Evolutionary conservation across 2,329 filamentous ascomycete species (phyloP), one percentile per base, ranked within the genome.

Genomic region (Exophiala phaeomuriformis): DNA sequence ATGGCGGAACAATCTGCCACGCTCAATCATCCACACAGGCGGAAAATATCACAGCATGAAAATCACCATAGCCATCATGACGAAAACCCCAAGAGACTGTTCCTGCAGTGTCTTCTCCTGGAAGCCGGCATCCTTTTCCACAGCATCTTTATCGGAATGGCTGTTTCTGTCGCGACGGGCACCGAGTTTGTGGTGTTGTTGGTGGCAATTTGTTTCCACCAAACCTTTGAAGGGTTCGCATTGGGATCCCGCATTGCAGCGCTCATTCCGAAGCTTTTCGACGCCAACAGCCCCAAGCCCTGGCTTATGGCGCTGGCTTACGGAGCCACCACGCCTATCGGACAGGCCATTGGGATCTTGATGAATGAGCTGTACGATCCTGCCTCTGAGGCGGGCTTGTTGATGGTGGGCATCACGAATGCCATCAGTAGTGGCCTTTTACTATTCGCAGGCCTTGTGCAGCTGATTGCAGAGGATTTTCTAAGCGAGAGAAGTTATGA

Each of bases 371-470:
- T 93, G 59, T 94, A 94, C 69, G 87, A 90, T 60, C 88, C 89
- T 1, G 78, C 81, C 63, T 88, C 85, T 63, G 79, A 88, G 65
- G 80, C 82, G 0, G 88, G 89, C 0, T 71, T 94, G 45, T 72
- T 94, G 29, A 85, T 91, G 72, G 88, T 94, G 4, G 89, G 89
- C 5, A 81, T 90, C 65, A 93, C 91, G 78, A 94, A 95, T 64
- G 88, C 87, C 37, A 85, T 94, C 48, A 90, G 85, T 6, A 84
- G 85, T 47, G 89, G 89, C 0, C 73, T 95, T 47, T 70, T 95
- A 30, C 74, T 94, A 2, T 94, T 91, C 66, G 88, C 89, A 0
- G 88, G 87, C 0, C 72, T 95, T 41, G 89, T 94, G 3, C 88
- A 95, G 71, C 75, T 95, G 19, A 75, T 95, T 44, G 86, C 88